Base-by-base conservation (phyloP, 495 filamentous ascomycete species). In the Annulohypoxylon stygium region DNA sequence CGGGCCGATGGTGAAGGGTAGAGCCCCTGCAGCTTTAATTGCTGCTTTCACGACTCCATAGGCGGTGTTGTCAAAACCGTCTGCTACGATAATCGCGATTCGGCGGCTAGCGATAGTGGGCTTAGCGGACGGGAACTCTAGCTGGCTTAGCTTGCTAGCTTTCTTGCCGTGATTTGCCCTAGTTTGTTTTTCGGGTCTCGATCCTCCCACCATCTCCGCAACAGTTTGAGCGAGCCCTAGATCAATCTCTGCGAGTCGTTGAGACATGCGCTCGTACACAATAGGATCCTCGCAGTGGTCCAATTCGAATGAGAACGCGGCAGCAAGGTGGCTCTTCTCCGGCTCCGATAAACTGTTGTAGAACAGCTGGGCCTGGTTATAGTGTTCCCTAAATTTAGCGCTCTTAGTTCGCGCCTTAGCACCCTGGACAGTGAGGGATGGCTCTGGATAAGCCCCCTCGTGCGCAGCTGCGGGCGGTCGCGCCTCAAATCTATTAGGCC, bases 261-360 rank as follows among this genome's bases (percentile, higher is more conserved):
- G 81, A 3, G 86, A 84, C 83, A 96, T 89, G 73, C 91, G 87
- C 61, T 88, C 84, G 76, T 95, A 97, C 20, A 97, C 93, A 25
- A 92, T 75, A 0, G 91, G 90, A 54, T 97, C 93, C 51, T 97
- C 93, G 79, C 94, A 97, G 80, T 97, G 94, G 74, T 94, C 92
- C 6, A 97, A 88, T 81, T 97, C 94, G 78, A 97, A 97, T 4
- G 85, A 83, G 48, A 97, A 86, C 0, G 94, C 93, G 50, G 85
- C 86, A 25, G 86, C 81, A 3, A 96, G 76, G 80, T 97, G 93
- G 11, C 78, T 69, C 78, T 94, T 91, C 79, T 97, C 95, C 41
- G 87, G 81, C 1, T 83, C 75, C 0, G 89, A 90, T 47, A 96
- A 81, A 18, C 91, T 95, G 83, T 97, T 97, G 82, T 89, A 97